Conservation (phyloP, 1,284 basidiomycete genomes). For the Chalciporus sp. region DNA sequence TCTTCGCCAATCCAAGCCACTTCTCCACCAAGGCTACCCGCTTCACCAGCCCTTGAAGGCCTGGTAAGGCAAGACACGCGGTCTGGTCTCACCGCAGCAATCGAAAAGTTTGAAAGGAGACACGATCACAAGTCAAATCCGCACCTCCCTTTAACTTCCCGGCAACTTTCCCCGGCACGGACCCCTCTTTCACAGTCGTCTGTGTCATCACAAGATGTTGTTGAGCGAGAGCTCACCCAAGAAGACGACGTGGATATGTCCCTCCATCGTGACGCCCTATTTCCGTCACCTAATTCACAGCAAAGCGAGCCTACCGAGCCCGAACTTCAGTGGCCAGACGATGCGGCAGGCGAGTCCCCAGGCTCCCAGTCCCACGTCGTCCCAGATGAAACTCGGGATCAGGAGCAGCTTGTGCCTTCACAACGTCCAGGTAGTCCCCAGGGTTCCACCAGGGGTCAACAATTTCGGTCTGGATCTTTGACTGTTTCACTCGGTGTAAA, state of each 20-base stretch:
- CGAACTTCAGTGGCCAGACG: slow-evolving; percentile 35
- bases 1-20: slow-evolving; percentile 37
- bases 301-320: slow-evolving; percentile 14
- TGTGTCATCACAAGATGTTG: slow-evolving; percentile 32
- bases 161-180: slow-evolving; percentile 10
- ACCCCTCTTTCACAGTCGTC: slow-evolving; percentile 23
- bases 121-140: slow-evolving; percentile 11
- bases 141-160: background rate
- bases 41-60: slow-evolving; percentile 39
- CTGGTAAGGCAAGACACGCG: slow-evolving; percentile 12
- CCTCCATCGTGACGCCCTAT: background rate
- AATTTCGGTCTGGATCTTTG: slow-evolving; percentile 28
- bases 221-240: slow-evolving; percentile 35
- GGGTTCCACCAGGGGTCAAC: slow-evolving; percentile 13
- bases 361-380: background rate
- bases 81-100: slow-evolving; percentile 14
- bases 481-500: slow-evolving; percentile 13
- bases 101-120: slow-evolving; percentile 23
- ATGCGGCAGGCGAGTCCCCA: slow-evolving; percentile 8
- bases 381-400: background rate
- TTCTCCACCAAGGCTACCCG: slow-evolving; percentile 12
- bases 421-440: background rate
- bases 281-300: background rate
- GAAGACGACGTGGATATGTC: slow-evolving; percentile 15
- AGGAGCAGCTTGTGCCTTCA: background rate